Conservation (phyloP, 2,329 filamentous ascomycete genomes). For the Reticulascus tulasneorum region DNA sequence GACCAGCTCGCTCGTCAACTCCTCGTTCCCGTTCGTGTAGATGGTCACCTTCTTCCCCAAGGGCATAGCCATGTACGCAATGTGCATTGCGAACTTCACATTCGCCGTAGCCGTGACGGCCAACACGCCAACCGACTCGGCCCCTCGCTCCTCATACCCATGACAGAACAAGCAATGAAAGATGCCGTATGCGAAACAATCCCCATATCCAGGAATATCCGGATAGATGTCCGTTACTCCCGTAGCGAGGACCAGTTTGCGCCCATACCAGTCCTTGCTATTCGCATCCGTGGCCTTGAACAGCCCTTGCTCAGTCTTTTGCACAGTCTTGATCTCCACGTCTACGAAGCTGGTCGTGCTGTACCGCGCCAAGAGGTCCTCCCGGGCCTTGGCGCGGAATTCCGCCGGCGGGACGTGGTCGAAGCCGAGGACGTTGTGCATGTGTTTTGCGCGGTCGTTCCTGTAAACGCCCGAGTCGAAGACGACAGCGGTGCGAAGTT, state of each 20-base stretch:
- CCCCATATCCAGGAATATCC: conserved; percentile 47
- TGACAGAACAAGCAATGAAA: conserved; percentile 60
- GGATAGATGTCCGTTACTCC: conserved; percentile 49
- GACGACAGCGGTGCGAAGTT: conserved; percentile 41
- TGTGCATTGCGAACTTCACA: conserved; percentile 28
- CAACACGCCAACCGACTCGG: conserved; percentile 41
- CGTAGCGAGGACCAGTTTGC: conserved; percentile 51
- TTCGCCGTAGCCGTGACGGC: conserved; percentile 31
- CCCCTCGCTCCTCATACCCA: conserved; percentile 53
- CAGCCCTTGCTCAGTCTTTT: conserved; percentile 21
- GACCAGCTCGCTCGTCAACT: conserved; percentile 24
- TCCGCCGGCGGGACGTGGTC: conserved; percentile 32
- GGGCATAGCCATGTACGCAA: conserved; percentile 38
- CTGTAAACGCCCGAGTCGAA: conserved; percentile 49
- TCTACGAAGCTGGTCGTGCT: conserved; percentile 21
- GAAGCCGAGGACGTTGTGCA: conserved; percentile 41
- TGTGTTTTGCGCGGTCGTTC: conserved; percentile 41
- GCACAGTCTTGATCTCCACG: conserved; percentile 24
- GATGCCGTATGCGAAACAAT: conserved; percentile 50
- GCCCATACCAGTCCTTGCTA: conserved; percentile 40
- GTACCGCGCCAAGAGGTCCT: conserved; percentile 31
- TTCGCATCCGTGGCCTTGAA: conserved; percentile 36
- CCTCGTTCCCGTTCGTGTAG: conserved; percentile 44
- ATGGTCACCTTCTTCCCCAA: conserved; percentile 41
- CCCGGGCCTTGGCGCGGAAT: conserved; percentile 29